Base-by-base conservation (phyloP, 1,284 basidiomycete genomes). In the Marasmius oreades region DNA sequence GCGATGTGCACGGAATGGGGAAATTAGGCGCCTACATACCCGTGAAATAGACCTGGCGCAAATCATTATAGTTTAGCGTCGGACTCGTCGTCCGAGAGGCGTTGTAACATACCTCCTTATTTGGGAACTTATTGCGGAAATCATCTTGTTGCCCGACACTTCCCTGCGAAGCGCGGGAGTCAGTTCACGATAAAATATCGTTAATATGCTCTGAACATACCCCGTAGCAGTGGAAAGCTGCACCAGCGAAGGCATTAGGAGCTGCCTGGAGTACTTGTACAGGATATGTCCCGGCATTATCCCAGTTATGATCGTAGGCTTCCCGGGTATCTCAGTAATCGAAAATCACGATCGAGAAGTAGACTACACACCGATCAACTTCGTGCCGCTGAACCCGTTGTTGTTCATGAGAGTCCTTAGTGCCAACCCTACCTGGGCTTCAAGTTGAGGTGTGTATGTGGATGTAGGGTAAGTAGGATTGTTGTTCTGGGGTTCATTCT, bases 181-280 rank as follows among this genome's bases (percentile, higher is more conserved):
- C 48, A 62, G 48, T 51, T 37, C 36, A 50, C 28, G 24, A 24
- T 28, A 34, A 5, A 8, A 31, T 51, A 37, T 16, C 5, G 1
- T 14, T 8, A 37, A 24, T 18, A 33, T 2, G 6, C 6, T 31
- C 12, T 6, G 34, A 20, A 53, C 57, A 26, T 53, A 61, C 61
- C 24, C 66, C 72, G 59, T 84, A 84, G 59, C 81, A 84, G 64
- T 84, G 81, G 61, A 82, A 84, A 0, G 79, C 70, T 11, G 76
- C 79, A 12, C 80, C 80, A 16, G 70, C 67, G 55, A 80, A 79
- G 2, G 78, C 70, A 57, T 70, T 71, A 5, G 67, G 67, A 39
- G 75, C 75, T 23, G 69, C 65, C 58, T 78, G 67, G 71, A 80
- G 74, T 51, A 79, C 62, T n/a, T 76, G 69, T 6, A 78, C 71